Evolutionary conservation across 768 basidiomycete genomes (phyloP).

Genomic region (Lactarius pseudohatsudake): DNA sequence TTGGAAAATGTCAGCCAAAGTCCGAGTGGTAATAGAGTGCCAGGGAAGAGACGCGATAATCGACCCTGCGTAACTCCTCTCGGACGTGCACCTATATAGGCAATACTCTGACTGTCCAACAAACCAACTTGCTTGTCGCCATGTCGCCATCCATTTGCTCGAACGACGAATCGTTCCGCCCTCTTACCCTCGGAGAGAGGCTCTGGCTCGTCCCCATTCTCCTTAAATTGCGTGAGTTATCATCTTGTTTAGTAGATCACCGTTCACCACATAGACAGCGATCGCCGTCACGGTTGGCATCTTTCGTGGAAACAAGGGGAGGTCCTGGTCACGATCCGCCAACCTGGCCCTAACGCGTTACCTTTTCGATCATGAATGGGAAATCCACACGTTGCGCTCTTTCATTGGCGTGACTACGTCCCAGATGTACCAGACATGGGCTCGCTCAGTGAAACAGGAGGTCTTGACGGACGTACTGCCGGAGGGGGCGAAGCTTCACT

Average conservation of each 20-base stretch:
- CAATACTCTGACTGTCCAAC: neutral
- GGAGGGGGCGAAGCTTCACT: slow-evolving; percentile 16
- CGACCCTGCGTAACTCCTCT: neutral
- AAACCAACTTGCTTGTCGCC: neutral
- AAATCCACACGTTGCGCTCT: neutral
- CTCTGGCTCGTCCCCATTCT: neutral
- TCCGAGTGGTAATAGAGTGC: too few relatives aligned
- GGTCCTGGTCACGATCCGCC: slow-evolving; percentile 14
- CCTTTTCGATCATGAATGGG: slow-evolving; percentile 1
- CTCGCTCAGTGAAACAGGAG: slow-evolving; percentile 1
- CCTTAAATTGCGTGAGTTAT: slow-evolving; percentile 7
- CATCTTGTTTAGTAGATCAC: neutral
- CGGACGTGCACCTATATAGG: neutral
- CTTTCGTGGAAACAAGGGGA: slow-evolving; percentile 11
- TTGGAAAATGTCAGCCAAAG: too few relatives aligned
- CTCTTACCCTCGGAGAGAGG: slow-evolving; percentile 14
- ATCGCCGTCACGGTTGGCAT: slow-evolving; percentile 16
- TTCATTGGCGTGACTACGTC: slow-evolving; percentile 12
- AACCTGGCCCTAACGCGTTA: slow-evolving; percentile 6
- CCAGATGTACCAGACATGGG: slow-evolving; percentile 7
- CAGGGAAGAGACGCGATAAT: neutral
- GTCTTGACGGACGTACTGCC: slow-evolving; percentile 7
- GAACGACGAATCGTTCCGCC: neutral
- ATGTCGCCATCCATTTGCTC: neutral
- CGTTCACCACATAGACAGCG: slow-evolving; percentile 4